These are phyloP conservation scores for Sporothrix schenckii DNA, from an alignment of 2,329 filamentous ascomycete species.

Conservation along the genomic window DNA sequence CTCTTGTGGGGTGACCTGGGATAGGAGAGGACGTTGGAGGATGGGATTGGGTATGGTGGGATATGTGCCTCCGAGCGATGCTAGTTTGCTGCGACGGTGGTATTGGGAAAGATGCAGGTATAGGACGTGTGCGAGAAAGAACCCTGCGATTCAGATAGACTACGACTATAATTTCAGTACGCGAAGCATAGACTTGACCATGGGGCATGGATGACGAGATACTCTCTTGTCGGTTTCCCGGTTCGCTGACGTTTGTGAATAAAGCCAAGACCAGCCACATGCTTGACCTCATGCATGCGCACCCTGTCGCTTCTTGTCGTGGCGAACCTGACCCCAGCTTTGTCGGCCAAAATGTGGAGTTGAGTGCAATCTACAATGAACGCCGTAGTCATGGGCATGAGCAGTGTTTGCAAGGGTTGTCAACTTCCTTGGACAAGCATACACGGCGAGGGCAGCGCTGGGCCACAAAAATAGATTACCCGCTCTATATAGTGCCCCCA, in stretches of 20 bases:
- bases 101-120: background rate
- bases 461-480: slow-evolving; percentile 9
- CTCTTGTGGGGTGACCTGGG: slow-evolving; percentile 11
- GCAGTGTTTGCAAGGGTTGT: background rate
- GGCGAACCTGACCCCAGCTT: slow-evolving; percentile 8
- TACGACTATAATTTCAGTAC: background rate
- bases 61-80: background rate
- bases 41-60: background rate
- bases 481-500: background rate
- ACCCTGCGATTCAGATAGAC: slow-evolving; percentile 7
- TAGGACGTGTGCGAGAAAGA: background rate
- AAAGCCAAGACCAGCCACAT: slow-evolving; percentile 14
- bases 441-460: background rate
- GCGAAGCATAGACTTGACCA: background rate
- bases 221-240: background rate
- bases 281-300: background rate
- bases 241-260: background rate
- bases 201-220: background rate
- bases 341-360: slow-evolving; percentile 8
- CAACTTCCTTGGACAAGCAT: slow-evolving; percentile 7
- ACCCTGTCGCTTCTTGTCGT: slow-evolving; percentile 9
- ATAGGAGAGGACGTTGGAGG: too few relatives aligned
- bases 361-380: slow-evolving; percentile 8
- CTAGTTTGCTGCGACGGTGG: background rate
- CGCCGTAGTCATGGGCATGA: background rate